A percentile compares a stretch with the other conserved stretches of the same genome.
Evolutionary conservation across 352 stramenopile genomes (phyloP).

Genomic region (Blastocystis sp.): DNA sequence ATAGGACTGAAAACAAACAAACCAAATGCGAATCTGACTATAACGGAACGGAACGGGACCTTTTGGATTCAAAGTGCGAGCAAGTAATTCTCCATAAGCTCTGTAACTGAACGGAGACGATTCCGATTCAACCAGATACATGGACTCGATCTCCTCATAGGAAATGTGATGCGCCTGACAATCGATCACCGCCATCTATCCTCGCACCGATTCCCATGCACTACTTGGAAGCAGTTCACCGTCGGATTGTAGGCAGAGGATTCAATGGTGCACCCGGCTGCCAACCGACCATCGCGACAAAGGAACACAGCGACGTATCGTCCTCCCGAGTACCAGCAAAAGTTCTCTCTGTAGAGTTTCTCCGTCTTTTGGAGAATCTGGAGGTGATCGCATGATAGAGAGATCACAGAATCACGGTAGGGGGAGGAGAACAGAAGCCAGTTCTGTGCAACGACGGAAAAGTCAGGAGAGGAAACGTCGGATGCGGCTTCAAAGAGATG

Average conservation of each 20-base stretch:
- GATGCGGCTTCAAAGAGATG: constrained; percentile 29
- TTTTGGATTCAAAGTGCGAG: not conserved
- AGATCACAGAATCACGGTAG: too few species aligned
- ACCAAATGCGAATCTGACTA: not conserved
- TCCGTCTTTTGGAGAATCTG: not conserved
- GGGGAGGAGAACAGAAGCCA: too few species aligned
- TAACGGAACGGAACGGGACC: not conserved
- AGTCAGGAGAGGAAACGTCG: not conserved
- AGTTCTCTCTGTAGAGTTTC: not conserved
- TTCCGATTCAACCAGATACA: not conserved
- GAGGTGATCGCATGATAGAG: too few species aligned
- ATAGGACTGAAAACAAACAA: not conserved
- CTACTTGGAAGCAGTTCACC: constrained; percentile 15
- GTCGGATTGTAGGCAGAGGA: constrained; percentile 50
- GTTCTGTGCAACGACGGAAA: too few species aligned
- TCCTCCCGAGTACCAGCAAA: constrained; percentile 19
- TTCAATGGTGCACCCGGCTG: not conserved
- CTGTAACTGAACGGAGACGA: not conserved
- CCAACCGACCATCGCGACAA: not conserved
- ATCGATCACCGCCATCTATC: constrained; percentile 42
- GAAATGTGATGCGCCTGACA: not conserved
- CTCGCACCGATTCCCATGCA: not conserved
- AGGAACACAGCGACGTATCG: not conserved
- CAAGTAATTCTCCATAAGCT: not conserved
- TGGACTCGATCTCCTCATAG: not conserved